Percentiles rank a stretch among this genome's conserved stretches.
Conservation (phyloP, 1,139 yeast species). For the Protomyces inouyei region DNA sequence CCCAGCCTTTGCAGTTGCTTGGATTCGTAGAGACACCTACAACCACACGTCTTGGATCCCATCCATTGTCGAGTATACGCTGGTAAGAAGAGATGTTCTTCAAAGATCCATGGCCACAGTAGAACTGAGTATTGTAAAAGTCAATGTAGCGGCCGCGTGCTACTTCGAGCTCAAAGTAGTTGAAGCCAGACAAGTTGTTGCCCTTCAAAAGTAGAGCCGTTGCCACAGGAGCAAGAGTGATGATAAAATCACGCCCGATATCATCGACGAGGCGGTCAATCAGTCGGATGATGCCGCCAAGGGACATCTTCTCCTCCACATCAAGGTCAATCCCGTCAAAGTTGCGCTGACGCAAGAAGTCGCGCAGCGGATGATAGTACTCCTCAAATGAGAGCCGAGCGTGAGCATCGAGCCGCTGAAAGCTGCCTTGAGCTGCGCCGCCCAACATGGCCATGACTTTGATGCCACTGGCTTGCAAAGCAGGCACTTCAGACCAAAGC, state of each 20-base stretch:
- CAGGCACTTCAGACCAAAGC: conserved; percentile 14
- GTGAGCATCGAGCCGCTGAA: conserved; percentile 1
- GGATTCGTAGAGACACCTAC: conserved; percentile 13
- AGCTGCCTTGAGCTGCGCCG: conserved; percentile 18
- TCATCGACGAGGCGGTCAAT: conserved; percentile 5
- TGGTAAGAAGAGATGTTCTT: neutral
- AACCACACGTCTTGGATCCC: conserved; percentile 5
- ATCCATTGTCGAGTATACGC: neutral
- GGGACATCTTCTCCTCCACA: conserved; percentile 15
- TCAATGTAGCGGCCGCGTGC: conserved; percentile 3
- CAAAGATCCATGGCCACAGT: conserved; percentile 5
- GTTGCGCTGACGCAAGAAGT: neutral
- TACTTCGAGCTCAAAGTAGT: conserved; percentile 1
- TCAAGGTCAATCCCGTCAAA: conserved; percentile 16
- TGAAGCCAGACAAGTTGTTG: conserved; percentile 15
- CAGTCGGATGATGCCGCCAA: conserved; percentile 12
- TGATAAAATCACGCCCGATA: conserved; percentile 1
- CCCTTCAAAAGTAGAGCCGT: conserved; percentile 6
- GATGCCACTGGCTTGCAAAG: neutral
- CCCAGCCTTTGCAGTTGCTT: conserved; percentile 10
- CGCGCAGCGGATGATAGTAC: neutral
- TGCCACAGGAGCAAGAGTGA: conserved; percentile 21
- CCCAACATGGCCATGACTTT: conserved; percentile 16
- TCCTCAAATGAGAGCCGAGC: neutral
- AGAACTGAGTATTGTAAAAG: conserved; percentile 17